Conservation (phyloP, 1,139 yeast genomes). For the Yamadazyma jaroonii region DNA sequence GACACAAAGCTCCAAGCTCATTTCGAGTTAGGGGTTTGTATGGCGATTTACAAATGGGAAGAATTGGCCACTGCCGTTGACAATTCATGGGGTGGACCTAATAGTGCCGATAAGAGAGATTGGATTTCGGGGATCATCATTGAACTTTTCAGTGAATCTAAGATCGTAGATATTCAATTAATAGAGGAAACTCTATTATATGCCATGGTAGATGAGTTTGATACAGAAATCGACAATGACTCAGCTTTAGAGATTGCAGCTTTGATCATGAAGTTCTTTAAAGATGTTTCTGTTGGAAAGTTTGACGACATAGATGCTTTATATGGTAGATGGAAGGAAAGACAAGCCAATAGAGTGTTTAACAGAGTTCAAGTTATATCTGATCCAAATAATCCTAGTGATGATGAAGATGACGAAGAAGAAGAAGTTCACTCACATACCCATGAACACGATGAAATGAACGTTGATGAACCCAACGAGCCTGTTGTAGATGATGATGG, state of each 20-base stretch:
- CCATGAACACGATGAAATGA: slow-evolving; percentile 37
- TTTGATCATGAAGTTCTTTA: slow-evolving; percentile 61
- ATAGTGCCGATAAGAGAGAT: slow-evolving; percentile 86
- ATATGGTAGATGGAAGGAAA: slow-evolving; percentile 57
- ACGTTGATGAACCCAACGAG: slow-evolving; percentile 32
- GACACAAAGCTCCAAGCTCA: slow-evolving; percentile 73
- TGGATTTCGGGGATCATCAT: slow-evolving; percentile 87
- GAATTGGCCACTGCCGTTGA: slow-evolving; percentile 88
- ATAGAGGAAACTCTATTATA: slow-evolving; percentile 83
- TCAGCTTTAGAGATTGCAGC: slow-evolving; percentile 76
- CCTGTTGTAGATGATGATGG: slow-evolving; percentile 93
- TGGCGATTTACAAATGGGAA: slow-evolving; percentile 88
- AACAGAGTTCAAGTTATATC: slow-evolving; percentile 35
- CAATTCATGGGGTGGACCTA: slow-evolving; percentile 96
- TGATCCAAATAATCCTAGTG: slow-evolving; percentile 62
- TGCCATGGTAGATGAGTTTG: slow-evolving; percentile 95
- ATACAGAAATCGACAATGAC: slow-evolving; percentile 82
- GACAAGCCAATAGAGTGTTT: slow-evolving; percentile 37
- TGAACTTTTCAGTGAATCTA: slow-evolving; percentile 64
- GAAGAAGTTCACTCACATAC: slow-evolving; percentile 32
- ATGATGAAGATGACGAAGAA: slow-evolving; percentile 45
- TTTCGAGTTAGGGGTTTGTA: slow-evolving; percentile 91
- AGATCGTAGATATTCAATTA: slow-evolving; percentile 67
- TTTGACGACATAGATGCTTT: slow-evolving; percentile 56
- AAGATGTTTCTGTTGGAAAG: slow-evolving; percentile 54